Evolutionary conservation across 1,139 yeast genomes (phyloP), one percentile per base, ranked within the genome.

Genomic region (Diutina ranongensis): DNA sequence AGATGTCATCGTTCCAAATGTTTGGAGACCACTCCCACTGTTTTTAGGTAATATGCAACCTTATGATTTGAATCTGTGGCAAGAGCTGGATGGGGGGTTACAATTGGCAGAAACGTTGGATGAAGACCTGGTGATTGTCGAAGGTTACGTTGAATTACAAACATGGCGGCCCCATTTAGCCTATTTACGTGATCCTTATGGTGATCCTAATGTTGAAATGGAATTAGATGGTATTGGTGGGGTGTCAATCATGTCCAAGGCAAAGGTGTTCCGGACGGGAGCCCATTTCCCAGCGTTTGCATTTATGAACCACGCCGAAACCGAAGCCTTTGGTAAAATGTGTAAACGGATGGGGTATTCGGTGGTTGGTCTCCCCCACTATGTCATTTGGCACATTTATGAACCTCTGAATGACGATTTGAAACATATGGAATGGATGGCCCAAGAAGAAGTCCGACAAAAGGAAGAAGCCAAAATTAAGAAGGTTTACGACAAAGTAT

Each of bases 371-470:
- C 68, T 86, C 53, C 95, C 95, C 5, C 94, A 86, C 63, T 86
- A 87, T 59, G 92, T 85, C 40, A 82, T 86, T 51, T 86, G 95
- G 96, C 96, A 86, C 61, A 82, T 86, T 50, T 86, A 85, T 61
- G 96, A 86, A 62, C 95, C 95, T 19, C 81, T 89, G 7, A 72
- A 80, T 3, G 95, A 84, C 56, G 95, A 85, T 65, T 69, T 84
- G 64, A 83, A 85, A 64, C 95, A 87, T 59, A 87, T 87, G 95
- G 95, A 84, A 60, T 86, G 95, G 95, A 84, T 87, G 95, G 95
- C 94, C 1, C 77, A 84, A 56, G 95, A 87, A 62, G 95, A 87
- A 61, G 79, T 78, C 48, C 76, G 94, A 52, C 79, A 76, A 55
- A 68, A 74, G 51, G 83, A 78, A 59, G 87, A 83, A 56, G 78